phyloP scores from a whole-genome alignment of 176 grass and related monocot species.

The Triticum urartu region DNA sequence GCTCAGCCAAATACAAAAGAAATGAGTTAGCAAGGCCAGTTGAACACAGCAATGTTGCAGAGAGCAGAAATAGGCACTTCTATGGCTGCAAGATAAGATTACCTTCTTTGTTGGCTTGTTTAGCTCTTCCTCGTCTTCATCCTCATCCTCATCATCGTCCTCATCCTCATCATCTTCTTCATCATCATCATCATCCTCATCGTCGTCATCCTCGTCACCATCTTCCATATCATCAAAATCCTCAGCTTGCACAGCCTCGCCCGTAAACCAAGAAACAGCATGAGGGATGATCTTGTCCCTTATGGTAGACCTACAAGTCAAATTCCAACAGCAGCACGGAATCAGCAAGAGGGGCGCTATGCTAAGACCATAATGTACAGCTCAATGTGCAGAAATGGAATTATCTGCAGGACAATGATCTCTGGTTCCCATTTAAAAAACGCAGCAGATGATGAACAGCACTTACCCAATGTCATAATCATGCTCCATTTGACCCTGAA shows the following conservation, averaged over 20 bases:
- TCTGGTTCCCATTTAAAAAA: not conserved
- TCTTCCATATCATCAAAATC: slow-evolving; percentile 62
- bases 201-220: slow-evolving; percentile 35
- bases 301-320: slow-evolving; percentile 60
- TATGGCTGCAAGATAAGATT: not conserved
- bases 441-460: not conserved
- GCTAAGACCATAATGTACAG: not conserved
- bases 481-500: slow-evolving; percentile 89
- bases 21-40: slow-evolving; percentile 20
- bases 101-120: slow-evolving; percentile 46
- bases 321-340: not conserved
- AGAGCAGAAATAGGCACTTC: not conserved
- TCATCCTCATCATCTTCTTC: not conserved
- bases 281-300: slow-evolving; percentile 95
- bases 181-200: not conserved
- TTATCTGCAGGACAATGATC: not conserved
- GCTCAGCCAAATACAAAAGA: slow-evolving; percentile 2
- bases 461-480: slow-evolving; percentile 93
- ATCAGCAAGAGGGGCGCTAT: not conserved
- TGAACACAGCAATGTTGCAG: not conserved
- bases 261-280: slow-evolving; percentile 88
- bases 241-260: slow-evolving; percentile 62
- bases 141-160: slow-evolving; percentile 30
- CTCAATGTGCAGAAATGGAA: not conserved
- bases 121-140: slow-evolving; percentile 66